Conservation (phyloP, 2,329 filamentous ascomycete species). For the Trichoderma sp. region DNA sequence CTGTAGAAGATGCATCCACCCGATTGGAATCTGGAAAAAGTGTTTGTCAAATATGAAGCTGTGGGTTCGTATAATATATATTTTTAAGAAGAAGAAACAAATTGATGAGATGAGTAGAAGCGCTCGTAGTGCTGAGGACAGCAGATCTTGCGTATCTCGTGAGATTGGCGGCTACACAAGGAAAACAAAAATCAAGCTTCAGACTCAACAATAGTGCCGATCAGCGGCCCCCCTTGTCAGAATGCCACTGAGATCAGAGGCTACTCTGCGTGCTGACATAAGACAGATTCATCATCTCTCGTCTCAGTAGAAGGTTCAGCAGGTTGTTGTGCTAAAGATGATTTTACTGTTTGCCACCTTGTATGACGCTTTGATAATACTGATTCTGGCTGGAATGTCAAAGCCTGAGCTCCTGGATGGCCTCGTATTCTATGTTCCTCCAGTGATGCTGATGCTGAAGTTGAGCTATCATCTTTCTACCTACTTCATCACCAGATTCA, state of each 20-base stretch:
- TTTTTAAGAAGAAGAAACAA: not conserved
- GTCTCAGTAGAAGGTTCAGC: not conserved
- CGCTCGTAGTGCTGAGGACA: not conserved
- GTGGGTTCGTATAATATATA: not conserved
- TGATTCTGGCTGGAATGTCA: not conserved
- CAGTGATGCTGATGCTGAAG: not conserved
- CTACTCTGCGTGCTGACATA: conserved; percentile 1
- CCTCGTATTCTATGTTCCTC: not conserved
- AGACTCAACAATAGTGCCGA: not conserved
- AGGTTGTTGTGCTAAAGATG: not conserved
- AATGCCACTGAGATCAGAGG: conserved; percentile 10
- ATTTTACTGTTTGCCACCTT: not conserved
- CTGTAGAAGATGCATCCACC: not conserved
- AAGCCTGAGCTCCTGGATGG: not conserved
- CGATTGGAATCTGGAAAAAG: not conserved
- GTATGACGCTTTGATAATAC: not conserved
- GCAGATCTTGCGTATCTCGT: not conserved
- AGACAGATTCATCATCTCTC: not conserved
- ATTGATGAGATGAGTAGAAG: not conserved
- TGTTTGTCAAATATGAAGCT: not conserved
- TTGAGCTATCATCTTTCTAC: not conserved
- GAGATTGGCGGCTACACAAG: not conserved
- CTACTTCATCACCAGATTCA: not conserved
- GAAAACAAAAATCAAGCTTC: not conserved
- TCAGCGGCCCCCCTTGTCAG: not conserved